Conservation (phyloP, 352 stramenopile genomes). For the Phytophthora podocarpi region DNA sequence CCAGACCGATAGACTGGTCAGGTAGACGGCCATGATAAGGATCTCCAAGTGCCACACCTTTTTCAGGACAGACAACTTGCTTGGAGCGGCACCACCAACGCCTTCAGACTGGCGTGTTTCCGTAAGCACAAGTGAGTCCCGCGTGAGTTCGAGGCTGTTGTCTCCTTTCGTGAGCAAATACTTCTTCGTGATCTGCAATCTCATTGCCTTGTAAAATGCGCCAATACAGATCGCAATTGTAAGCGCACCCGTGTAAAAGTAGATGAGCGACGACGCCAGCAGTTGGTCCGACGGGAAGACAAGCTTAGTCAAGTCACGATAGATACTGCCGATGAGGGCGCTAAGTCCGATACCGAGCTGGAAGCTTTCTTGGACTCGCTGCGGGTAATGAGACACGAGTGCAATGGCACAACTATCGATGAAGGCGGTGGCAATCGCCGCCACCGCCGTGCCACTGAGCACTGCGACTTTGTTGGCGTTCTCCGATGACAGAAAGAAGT, state of each 20-base stretch:
- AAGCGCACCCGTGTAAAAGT: conserved; percentile 83
- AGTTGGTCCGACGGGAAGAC: conserved; percentile 67
- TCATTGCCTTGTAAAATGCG: conserved; percentile 73
- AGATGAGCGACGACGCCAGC: conserved; percentile 75
- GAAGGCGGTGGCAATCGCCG: conserved; percentile 74
- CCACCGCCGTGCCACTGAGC: conserved; percentile 64
- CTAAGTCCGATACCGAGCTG: conserved; percentile 83
- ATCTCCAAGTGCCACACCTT: conserved; percentile 72
- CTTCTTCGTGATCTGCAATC: conserved; percentile 60
- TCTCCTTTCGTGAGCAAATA: conserved; percentile 41
- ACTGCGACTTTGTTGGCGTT: conserved; percentile 68
- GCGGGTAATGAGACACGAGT: conserved; percentile 82
- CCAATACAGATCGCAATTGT: conserved; percentile 80
- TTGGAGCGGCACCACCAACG: conserved; percentile 30
- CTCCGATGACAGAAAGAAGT: conserved; percentile 74
- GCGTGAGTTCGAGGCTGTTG: conserved; percentile 58
- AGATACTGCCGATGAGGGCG: conserved; percentile 82
- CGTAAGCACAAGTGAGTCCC: conserved; percentile 50
- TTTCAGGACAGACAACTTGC: conserved; percentile 68
- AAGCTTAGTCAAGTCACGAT: conserved; percentile 84
- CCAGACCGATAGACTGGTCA: conserved; percentile 76
- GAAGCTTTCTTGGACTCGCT: conserved; percentile 81
- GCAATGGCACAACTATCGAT: conserved; percentile 85
- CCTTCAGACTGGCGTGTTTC: conserved; percentile 30
- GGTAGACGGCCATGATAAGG: conserved; percentile 75